Percentiles rank a stretch among this genome's conserved stretches.
These are phyloP conservation scores for Claviceps sp. DNA, from an alignment of 2,329 filamentous ascomycete species.

Conservation along the genomic window DNA sequence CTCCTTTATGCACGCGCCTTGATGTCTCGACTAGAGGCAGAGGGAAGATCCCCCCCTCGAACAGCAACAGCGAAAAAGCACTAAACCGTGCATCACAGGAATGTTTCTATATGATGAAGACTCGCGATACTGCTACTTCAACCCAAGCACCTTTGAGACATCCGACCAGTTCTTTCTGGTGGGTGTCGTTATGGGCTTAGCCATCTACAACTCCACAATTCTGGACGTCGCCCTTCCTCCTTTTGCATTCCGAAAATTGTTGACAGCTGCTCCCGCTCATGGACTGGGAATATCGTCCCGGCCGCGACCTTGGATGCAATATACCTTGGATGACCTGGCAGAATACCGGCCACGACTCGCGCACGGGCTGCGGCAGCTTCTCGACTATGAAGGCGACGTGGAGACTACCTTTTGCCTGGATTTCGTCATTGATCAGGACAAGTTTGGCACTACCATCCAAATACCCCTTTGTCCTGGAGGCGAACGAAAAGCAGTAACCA, in stretches of 20 bases:
- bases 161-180: slow-evolving; percentile 88
- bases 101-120: slow-evolving; percentile 89
- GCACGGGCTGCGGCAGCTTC: slow-evolving; percentile 57
- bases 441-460: slow-evolving; percentile 54
- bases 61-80: no score
- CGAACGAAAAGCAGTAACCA: slow-evolving; percentile 66
- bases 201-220: slow-evolving; percentile 92
- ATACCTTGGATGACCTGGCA: slow-evolving; percentile 68
- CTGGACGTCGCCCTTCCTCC: slow-evolving; percentile 78
- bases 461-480: slow-evolving; percentile 64
- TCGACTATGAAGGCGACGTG: slow-evolving; percentile 77
- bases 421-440: slow-evolving; percentile 65
- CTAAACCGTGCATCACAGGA: slow-evolving; percentile 32
- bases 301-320: slow-evolving; percentile 50
- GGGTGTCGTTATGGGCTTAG: slow-evolving; percentile 73
- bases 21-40: no score
- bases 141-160: slow-evolving; percentile 77
- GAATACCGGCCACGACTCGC: slow-evolving; percentile 70
- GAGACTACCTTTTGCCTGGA: slow-evolving; percentile 68
- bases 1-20: background rate
- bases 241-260: slow-evolving; percentile 78
- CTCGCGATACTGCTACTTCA: slow-evolving; percentile 86
- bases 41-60: no score
- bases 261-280: slow-evolving; percentile 59
- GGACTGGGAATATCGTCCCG: slow-evolving; percentile 40